Evolutionary conservation across 306 rosid genomes (phyloP).

Genomic region (Calophaca sinica): DNA sequence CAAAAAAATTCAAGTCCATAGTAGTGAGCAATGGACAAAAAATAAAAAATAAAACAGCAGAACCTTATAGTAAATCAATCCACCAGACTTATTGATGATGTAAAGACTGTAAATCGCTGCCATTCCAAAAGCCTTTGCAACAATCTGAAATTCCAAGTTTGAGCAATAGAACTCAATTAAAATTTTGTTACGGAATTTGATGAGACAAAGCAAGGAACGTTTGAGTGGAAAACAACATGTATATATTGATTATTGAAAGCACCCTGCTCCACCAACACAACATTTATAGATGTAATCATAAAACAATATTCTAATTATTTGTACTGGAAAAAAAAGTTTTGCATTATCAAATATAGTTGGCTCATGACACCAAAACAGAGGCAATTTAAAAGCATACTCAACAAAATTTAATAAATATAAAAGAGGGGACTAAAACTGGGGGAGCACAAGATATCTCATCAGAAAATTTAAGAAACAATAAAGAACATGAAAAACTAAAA

Average conservation of each 20-base stretch:
- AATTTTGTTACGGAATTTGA: not conserved
- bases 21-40: slow-evolving; percentile 9
- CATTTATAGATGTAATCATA: not conserved
- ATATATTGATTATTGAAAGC: not conserved
- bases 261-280: not conserved
- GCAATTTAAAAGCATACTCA: not conserved
- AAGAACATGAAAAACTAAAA: not conserved
- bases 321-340: not conserved
- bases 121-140: slow-evolving; percentile 50
- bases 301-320: not conserved
- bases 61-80: slow-evolving; percentile 92
- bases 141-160: slow-evolving; percentile 44
- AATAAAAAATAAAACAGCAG: slow-evolving; percentile 10
- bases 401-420: too few species aligned
- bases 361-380: not conserved
- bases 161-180: not conserved
- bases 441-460: not conserved
- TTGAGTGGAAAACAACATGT: not conserved
- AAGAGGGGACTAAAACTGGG: too few species aligned
- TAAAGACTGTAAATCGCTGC: slow-evolving; percentile 92
- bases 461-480: not conserved
- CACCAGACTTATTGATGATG: slow-evolving; percentile 93
- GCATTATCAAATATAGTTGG: not conserved
- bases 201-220: not conserved
- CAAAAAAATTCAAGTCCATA: not conserved